phyloP scores from a whole-genome alignment of 108 stramenopile species.

The Mayamaea pseudoterrestris region DNA sequence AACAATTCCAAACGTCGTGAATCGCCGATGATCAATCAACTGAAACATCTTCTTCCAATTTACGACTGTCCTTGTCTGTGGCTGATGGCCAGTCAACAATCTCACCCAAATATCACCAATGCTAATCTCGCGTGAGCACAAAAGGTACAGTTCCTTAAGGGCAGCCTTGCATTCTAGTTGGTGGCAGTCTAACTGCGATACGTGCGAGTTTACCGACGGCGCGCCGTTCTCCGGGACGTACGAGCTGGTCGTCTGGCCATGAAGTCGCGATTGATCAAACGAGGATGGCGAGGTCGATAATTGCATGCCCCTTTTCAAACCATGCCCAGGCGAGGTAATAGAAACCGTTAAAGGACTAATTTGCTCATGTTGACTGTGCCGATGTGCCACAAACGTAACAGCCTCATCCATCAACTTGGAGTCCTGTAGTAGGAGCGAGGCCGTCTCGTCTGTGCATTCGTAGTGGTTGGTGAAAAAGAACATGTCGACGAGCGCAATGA shows the following conservation, averaged over 20 bases:
- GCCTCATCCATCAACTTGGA: slow-evolving; percentile 32
- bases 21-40: slow-evolving; percentile 70
- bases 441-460: slow-evolving; percentile 46
- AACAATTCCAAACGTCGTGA: slow-evolving; percentile 77
- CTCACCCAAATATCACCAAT: slow-evolving; percentile 56
- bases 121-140: slow-evolving; percentile 39
- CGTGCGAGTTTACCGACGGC: not conserved
- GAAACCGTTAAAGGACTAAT: not conserved
- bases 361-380: not conserved
- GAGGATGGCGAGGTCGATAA: no score
- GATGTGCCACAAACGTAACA: slow-evolving; percentile 14
- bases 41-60: slow-evolving; percentile 52
- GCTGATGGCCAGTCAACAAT: slow-evolving; percentile 8
- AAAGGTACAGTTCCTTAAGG: slow-evolving; percentile 48
- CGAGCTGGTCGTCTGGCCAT: not conserved
- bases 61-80: not conserved
- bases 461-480: slow-evolving; percentile 88
- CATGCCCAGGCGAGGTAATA: not conserved
- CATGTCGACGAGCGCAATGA: slow-evolving; percentile 71
- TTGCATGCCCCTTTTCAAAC: no score
- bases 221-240: not conserved
- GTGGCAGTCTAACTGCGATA: slow-evolving; percentile 17
- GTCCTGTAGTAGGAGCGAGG: slow-evolving; percentile 31
- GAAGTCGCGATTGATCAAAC: not conserved
- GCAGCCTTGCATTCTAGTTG: slow-evolving; percentile 43